Evolutionary conservation across 495 filamentous ascomycete species (phyloP).

Genomic region (Penicillium crystallinum): DNA sequence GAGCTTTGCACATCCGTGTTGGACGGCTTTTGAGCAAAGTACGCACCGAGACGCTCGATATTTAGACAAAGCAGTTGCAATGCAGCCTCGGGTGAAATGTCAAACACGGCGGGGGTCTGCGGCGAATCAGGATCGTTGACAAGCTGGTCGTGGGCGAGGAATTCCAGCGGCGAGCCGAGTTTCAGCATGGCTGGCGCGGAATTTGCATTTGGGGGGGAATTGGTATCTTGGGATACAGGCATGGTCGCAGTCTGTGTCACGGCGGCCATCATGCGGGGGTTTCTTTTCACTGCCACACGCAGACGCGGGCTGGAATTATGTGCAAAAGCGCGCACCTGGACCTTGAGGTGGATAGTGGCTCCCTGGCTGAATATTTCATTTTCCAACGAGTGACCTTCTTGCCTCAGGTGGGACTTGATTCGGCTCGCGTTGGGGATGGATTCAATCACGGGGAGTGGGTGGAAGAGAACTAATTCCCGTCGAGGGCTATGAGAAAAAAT

Average conservation of each 20-base stretch:
- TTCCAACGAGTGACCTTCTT: constrained; percentile 19
- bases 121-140: constrained; percentile 1
- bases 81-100: constrained; percentile 66
- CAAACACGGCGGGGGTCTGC: constrained; percentile 52
- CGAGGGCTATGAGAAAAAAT: no score
- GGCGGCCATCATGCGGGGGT: constrained; percentile 13
- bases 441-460: not conserved
- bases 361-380: constrained; percentile 32
- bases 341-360: constrained; percentile 28
- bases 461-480: no score
- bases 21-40: constrained; percentile 63
- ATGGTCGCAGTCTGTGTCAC: constrained; percentile 16
- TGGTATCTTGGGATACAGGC: not conserved
- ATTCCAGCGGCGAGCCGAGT: constrained; percentile 7
- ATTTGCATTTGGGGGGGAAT: not conserved
- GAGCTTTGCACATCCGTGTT: constrained; percentile 35
- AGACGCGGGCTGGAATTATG: constrained; percentile 5
- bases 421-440: not conserved
- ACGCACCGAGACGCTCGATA: constrained; percentile 65
- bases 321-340: constrained; percentile 20
- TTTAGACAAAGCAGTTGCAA: constrained; percentile 69
- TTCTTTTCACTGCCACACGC: constrained; percentile 21
- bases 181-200: constrained; percentile 15
- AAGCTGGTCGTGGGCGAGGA: not conserved
- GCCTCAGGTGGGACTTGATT: not conserved